Evolutionary conservation across 106 monocot genomes (phyloP).

Genomic region (Platanthera guangdongensis): DNA sequence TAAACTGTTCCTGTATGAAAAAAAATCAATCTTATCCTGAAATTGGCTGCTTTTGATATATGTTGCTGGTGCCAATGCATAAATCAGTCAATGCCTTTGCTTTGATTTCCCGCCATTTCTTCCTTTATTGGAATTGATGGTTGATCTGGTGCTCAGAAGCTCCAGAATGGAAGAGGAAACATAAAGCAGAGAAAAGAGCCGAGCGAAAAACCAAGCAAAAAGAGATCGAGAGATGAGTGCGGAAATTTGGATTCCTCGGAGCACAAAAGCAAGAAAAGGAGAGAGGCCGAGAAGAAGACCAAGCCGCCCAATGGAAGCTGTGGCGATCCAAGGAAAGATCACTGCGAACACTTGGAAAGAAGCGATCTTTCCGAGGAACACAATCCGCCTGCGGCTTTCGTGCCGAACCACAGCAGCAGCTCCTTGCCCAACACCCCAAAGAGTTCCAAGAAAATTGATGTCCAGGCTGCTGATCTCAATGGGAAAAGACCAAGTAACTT

Average conservation of each 20-base stretch:
- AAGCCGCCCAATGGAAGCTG: neutral
- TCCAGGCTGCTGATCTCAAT: neutral
- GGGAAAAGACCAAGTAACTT: conserved; percentile 22
- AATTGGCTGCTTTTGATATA: neutral
- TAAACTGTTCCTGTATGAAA: neutral
- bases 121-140: conserved; percentile 37
- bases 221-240: conserved; percentile 20
- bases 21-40: neutral
- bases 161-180: conserved; percentile 25
- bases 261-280: conserved; percentile 22
- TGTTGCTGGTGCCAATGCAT: neutral
- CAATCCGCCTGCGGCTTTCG: conserved; percentile 11
- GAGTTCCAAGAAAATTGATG: conserved; percentile 39
- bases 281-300: conserved; percentile 12
- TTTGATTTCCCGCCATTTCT: conserved; percentile 15
- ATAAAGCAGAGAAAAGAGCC: conserved; percentile 9
- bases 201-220: conserved; percentile 18
- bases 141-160: conserved; percentile 37
- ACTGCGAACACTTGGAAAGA: conserved; percentile 41
- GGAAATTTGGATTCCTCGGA: conserved; percentile 9
- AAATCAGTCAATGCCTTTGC: neutral
- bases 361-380: conserved; percentile 78
- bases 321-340: neutral
- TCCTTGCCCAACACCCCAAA: conserved; percentile 57
- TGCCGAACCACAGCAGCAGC: conserved; percentile 17